Conservation (phyloP, 2,329 filamentous ascomycete species). For the Sporothrix luriei region DNA sequence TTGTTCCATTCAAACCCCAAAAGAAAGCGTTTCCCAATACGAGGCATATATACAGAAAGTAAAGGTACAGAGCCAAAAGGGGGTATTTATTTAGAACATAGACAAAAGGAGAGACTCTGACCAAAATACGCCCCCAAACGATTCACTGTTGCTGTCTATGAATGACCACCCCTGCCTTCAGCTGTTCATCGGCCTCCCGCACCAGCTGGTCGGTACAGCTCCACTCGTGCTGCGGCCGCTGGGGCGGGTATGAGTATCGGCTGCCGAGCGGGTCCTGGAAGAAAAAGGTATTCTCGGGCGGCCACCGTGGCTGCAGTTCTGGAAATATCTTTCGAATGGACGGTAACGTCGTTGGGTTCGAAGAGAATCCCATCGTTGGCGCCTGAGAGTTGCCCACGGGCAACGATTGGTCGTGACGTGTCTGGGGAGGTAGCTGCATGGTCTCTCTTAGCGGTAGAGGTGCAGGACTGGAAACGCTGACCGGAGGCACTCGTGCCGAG, state of each 20-base stretch:
- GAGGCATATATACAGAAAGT: slow-evolving; percentile 1
- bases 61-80: not conserved
- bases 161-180: slow-evolving; percentile 8
- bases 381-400: not conserved
- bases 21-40: not conserved
- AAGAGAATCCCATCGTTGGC: not conserved
- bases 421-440: not conserved
- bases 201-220: slow-evolving; percentile 33
- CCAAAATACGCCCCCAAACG: not conserved
- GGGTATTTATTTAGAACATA: not conserved
- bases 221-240: slow-evolving; percentile 30
- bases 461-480: not conserved
- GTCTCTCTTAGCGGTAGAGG: not conserved
- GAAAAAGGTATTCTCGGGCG: slow-evolving; percentile 25
- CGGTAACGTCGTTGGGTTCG: slow-evolving; percentile 16
- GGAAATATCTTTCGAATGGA: slow-evolving; percentile 29
- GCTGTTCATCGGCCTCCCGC: slow-evolving; percentile 30
- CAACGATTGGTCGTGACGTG: not conserved
- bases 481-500: not conserved
- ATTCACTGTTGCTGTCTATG: not conserved
- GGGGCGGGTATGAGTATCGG: slow-evolving; percentile 29
- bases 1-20: not conserved
- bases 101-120: not conserved
- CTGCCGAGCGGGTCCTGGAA: slow-evolving; percentile 26
- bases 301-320: not conserved